These are phyloP conservation scores for Penicillium maclennaniae DNA, from an alignment of 495 filamentous ascomycete genomes.

Conservation along the genomic window DNA sequence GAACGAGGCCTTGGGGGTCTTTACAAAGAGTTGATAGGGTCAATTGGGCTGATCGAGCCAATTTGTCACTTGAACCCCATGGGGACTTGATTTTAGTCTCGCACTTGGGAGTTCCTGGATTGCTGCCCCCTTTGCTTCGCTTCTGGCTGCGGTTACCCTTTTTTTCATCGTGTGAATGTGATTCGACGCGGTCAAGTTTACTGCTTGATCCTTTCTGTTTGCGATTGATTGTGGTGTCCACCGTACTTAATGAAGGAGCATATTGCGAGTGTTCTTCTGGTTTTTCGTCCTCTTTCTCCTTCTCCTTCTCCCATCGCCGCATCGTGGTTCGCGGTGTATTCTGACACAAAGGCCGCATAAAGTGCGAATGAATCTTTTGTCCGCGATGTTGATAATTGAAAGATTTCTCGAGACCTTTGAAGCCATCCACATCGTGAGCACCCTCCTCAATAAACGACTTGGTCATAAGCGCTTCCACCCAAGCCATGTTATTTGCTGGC, in stretches of 20 bases:
- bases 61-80: conserved; percentile 21
- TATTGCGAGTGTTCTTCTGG: conserved; percentile 29
- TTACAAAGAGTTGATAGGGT: conserved; percentile 27
- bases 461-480: conserved; percentile 60
- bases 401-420: conserved; percentile 62
- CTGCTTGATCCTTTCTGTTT: conserved; percentile 28
- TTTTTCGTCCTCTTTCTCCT: conserved; percentile 36
- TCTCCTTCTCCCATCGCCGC: conserved; percentile 14
- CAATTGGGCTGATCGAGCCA: conserved; percentile 11
- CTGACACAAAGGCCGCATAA: conserved; percentile 63
- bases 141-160: conserved; percentile 42
- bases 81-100: conserved; percentile 38
- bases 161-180: conserved; percentile 37
- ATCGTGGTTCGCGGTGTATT: conserved; percentile 47
- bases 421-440: conserved; percentile 61
- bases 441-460: conserved; percentile 67
- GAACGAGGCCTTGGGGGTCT: conserved; percentile 21
- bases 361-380: conserved; percentile 58
- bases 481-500: conserved; percentile 58
- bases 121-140: conserved; percentile 34
- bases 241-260: conserved; percentile 5
- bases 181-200: conserved; percentile 30
- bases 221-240: conserved; percentile 7
- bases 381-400: conserved; percentile 64
- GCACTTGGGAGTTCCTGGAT: conserved; percentile 29